phyloP scores from a whole-genome alignment of 1,284 basidiomycete species.

The Cutaneotrichosporon curvatum region DNA sequence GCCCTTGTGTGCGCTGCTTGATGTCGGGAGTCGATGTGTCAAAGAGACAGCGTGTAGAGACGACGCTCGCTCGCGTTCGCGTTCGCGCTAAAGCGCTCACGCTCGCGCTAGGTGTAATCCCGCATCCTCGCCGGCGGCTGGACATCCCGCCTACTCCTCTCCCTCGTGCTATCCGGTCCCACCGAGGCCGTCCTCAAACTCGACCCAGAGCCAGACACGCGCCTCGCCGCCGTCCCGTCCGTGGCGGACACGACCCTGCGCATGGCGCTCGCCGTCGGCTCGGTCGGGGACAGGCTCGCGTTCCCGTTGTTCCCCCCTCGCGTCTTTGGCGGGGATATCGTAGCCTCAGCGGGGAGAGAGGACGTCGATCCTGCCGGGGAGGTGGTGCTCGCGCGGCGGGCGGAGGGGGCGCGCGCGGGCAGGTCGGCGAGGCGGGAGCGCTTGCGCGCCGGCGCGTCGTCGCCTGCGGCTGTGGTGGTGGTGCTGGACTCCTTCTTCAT shows the following conservation, averaged over 20 bases:
- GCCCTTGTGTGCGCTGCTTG: too few species aligned
- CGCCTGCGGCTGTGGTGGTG: too few species aligned
- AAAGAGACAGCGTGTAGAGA: too few species aligned
- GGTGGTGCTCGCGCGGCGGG: constrained; percentile 3
- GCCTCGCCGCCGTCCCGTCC: constrained; percentile 4
- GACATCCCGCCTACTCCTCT: constrained; percentile 27
- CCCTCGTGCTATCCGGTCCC: constrained; percentile 16
- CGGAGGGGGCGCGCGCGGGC: background rate
- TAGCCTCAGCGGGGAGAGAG: constrained; percentile 2
- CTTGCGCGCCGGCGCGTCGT: constrained; percentile 4
- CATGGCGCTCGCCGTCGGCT: constrained; percentile 10
- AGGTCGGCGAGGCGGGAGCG: constrained; percentile 14
- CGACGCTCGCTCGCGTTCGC: too few species aligned
- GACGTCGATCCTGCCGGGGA: constrained; percentile 10
- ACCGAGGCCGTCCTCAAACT: constrained; percentile 14
- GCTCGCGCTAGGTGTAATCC: constrained; percentile 29
- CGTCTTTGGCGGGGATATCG: constrained; percentile 1
- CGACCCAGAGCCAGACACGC: background rate
- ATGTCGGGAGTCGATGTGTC: too few species aligned
- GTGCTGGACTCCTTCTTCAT: too few species aligned
- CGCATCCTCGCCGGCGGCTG: constrained; percentile 29
- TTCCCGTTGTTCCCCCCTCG: too few species aligned
- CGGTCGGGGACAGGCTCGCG: background rate
- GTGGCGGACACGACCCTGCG: constrained; percentile 13
- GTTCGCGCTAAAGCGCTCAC: too few species aligned